Conservation (phyloP, 2,329 filamentous ascomycete genomes). For the Colletotrichum falcatum region DNA sequence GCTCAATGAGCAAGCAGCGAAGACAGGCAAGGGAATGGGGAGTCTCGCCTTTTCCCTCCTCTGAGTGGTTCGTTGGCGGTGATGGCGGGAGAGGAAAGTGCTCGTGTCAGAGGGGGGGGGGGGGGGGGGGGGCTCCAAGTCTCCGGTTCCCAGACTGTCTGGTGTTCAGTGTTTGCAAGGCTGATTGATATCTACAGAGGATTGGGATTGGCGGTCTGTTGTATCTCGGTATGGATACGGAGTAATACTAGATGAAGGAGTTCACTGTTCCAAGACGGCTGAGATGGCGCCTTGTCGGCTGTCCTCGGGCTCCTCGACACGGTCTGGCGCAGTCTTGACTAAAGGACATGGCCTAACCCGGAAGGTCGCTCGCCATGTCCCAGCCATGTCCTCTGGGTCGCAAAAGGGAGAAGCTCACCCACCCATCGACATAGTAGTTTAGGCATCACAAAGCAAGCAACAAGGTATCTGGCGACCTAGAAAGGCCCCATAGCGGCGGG, state of each 20-base stretch:
- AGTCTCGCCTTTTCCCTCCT: background rate
- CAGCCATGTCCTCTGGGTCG: conserved; percentile 5
- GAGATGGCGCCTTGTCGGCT: conserved; percentile 21
- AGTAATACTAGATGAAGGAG: background rate
- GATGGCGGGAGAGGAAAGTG: conserved; percentile 6
- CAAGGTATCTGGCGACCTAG: conserved; percentile 2
- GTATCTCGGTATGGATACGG: background rate
- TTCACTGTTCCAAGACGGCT: conserved; percentile 34
- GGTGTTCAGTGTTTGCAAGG: conserved; percentile 31
- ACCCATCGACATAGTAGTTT: no score
- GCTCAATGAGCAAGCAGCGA: conserved; percentile 8
- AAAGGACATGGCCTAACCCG: conserved; percentile 14
- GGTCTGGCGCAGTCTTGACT: conserved; percentile 22
- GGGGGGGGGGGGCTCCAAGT: background rate
- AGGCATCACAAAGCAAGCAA: background rate
- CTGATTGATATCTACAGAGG: conserved; percentile 28
- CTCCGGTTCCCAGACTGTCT: background rate
- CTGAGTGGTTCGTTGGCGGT: conserved; percentile 10
- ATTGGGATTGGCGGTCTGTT: conserved; percentile 22
- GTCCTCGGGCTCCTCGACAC: conserved; percentile 15
- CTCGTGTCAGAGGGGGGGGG: no score
- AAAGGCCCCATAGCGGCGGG: background rate
- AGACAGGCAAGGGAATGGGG: background rate
- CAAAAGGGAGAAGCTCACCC: background rate
- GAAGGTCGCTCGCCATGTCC: conserved; percentile 10